Evolutionary conservation across 495 filamentous ascomycete species (phyloP).

Genomic region (Penicillium parvum): DNA sequence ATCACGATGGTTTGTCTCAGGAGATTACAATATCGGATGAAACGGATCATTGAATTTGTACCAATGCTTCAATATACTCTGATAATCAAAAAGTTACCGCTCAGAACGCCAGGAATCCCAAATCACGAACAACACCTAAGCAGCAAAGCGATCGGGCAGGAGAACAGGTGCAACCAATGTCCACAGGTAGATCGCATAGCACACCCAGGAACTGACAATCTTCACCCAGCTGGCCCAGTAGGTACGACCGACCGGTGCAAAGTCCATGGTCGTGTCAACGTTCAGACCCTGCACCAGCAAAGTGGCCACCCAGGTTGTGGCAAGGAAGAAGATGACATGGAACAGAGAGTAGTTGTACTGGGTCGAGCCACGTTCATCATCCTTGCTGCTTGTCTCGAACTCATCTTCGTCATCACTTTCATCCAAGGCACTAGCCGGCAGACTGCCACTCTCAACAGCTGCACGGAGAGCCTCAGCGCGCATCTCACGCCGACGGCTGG

Average conservation of each 20-base stretch:
- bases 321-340: constrained; percentile 96
- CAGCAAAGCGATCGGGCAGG: constrained; percentile 80
- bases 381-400: constrained; percentile 50
- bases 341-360: constrained; percentile 97
- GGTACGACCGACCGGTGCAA: constrained; percentile 87
- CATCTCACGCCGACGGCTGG: constrained; percentile 78
- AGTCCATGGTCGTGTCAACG: constrained; percentile 60
- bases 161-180: constrained; percentile 82
- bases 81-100: constrained; percentile 13
- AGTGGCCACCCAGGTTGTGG: constrained; percentile 93
- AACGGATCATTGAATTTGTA: background rate
- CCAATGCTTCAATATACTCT: constrained; percentile 3
- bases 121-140: constrained; percentile 18
- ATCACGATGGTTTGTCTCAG: too few species aligned
- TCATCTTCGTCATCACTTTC: constrained; percentile 70
- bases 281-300: constrained; percentile 82
- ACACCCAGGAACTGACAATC: constrained; percentile 96
- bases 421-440: constrained; percentile 86
- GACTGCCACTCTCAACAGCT: constrained; percentile 83
- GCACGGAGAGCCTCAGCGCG: constrained; percentile 83
- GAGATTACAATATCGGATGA: too few species aligned
- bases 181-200: constrained; percentile 92
- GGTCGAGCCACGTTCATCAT: constrained; percentile 83
- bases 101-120: constrained; percentile 17
- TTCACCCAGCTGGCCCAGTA: constrained; percentile 99